A percentile compares a stretch with the other conserved stretches of the same genome.
These are phyloP conservation scores for Pythium rishiriense DNA, from an alignment of 352 stramenopile species.

Conservation along the genomic window DNA sequence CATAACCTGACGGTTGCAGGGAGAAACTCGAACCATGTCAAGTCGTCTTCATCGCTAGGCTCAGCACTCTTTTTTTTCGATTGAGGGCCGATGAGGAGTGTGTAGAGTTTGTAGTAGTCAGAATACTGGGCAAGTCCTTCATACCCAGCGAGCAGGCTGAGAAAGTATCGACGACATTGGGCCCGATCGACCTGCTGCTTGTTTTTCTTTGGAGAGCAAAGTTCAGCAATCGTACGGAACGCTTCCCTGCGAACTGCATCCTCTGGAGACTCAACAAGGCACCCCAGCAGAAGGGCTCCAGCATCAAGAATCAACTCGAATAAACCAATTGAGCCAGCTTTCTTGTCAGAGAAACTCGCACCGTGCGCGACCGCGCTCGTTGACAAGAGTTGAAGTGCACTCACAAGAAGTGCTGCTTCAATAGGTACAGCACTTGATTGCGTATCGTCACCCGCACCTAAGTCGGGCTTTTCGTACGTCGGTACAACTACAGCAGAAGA, in stretches of 20 bases:
- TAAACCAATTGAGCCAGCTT: background rate
- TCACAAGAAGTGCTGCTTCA: slow-evolving; percentile 19
- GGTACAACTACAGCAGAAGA: background rate
- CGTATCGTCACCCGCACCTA: background rate
- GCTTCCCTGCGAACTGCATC: slow-evolving; percentile 16
- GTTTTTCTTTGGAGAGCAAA: slow-evolving; percentile 33
- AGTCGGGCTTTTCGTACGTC: slow-evolving; percentile 1
- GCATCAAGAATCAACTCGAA: slow-evolving; percentile 14
- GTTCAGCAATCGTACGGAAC: slow-evolving; percentile 13
- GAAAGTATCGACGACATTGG: slow-evolving; percentile 25
- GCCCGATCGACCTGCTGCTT: slow-evolving; percentile 48
- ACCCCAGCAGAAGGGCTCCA: slow-evolving; percentile 19
- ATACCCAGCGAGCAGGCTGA: slow-evolving; percentile 21
- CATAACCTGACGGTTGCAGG: slow-evolving; percentile 18
- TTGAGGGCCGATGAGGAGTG: slow-evolving; percentile 10
- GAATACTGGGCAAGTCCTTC: slow-evolving; percentile 9
- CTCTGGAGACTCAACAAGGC: slow-evolving; percentile 16
- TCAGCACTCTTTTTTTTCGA: background rate
- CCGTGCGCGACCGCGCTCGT: slow-evolving; percentile 9
- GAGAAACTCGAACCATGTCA: slow-evolving; percentile 27
- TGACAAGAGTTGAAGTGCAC: slow-evolving; percentile 29
- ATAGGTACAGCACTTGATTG: background rate
- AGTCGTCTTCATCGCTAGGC: slow-evolving; percentile 4
- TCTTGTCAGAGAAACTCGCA: background rate
- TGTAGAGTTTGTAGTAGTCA: slow-evolving; percentile 28